A percentile compares a stretch with the other conserved stretches of the same genome.
Conservation (phyloP, 2,329 filamentous ascomycete species). For the Colletotrichum spaethianum region DNA sequence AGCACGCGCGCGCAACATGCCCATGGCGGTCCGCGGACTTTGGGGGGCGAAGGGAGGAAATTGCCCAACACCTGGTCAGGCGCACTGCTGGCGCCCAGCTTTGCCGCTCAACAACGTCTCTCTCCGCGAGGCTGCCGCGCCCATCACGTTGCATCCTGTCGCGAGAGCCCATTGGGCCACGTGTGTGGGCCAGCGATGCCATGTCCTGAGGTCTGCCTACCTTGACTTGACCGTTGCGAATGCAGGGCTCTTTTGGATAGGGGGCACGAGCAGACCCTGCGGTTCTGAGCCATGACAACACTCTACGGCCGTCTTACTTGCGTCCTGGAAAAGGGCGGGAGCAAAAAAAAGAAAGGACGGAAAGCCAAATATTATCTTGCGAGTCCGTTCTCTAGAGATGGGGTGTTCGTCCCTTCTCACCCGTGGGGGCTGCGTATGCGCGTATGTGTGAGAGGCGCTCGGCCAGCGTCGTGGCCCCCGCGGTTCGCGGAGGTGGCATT, state of each 20-base stretch:
- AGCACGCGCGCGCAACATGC: not conserved
- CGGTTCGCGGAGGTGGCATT: constrained; percentile 30
- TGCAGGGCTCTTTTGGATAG: not conserved
- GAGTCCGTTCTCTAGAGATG: not conserved
- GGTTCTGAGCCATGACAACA: constrained; percentile 13
- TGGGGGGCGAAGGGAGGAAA: not conserved
- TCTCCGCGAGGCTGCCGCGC: constrained; percentile 16
- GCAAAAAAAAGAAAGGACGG: not conserved
- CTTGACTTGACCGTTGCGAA: not conserved
- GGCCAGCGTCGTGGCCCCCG: constrained; percentile 3
- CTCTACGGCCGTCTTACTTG: constrained; percentile 9
- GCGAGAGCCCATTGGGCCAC: constrained; percentile 24
- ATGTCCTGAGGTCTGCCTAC: not conserved
- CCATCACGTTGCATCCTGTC: constrained; percentile 18
- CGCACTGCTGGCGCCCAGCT: constrained; percentile 16
- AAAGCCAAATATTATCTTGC: not conserved
- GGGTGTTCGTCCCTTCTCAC: constrained; percentile 1
- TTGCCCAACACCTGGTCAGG: not conserved
- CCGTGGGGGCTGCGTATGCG: not conserved
- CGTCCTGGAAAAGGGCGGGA: not conserved
- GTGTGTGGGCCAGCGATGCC: constrained; percentile 14
- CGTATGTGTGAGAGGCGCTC: constrained; percentile 16
- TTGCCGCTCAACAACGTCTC: constrained; percentile 8
- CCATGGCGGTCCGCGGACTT: constrained; percentile 1
- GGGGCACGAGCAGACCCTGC: constrained; percentile 20